Percentiles rank a stretch among this genome's conserved stretches.
Conservation (phyloP, 345 rosid genomes). For the Salix brachista region DNA sequence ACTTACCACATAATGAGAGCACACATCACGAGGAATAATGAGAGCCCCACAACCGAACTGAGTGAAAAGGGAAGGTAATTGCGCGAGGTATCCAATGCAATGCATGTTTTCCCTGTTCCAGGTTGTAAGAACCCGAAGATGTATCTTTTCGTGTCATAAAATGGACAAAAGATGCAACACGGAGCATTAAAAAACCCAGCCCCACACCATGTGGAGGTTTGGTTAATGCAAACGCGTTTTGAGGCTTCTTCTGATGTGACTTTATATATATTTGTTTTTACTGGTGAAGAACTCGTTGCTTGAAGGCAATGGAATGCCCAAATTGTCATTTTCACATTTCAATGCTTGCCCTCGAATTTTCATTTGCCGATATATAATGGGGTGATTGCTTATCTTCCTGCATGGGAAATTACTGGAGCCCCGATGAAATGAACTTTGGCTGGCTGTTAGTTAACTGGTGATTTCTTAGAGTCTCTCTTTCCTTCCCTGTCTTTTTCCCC, state of each 20-base stretch:
- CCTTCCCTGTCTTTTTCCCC: not conserved
- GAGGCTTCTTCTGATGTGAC: conserved; percentile 8
- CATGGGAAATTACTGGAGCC: not conserved
- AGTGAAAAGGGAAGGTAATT: not conserved
- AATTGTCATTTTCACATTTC: not conserved
- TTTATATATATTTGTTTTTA: not conserved
- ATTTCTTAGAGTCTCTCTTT: conserved; percentile 3
- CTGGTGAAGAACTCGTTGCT: not conserved
- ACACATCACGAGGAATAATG: not conserved
- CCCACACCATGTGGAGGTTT: conserved; percentile 9
- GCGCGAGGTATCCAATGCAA: not conserved
- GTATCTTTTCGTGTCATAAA: not conserved
- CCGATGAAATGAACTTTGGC: not conserved
- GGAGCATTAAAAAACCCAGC: not conserved
- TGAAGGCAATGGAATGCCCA: not conserved
- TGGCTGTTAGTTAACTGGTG: not conserved
- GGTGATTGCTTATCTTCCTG: not conserved
- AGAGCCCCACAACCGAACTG: not conserved
- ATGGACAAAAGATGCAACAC: not conserved
- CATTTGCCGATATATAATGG: not conserved
- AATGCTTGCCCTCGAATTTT: not conserved
- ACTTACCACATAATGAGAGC: not conserved
- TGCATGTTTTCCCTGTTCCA: not conserved
- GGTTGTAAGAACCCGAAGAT: not conserved
- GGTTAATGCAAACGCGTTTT: not conserved